Conservation (phyloP, 495 filamentous ascomycete species). For the Aspergillus sclerotiicarbonarius region DNA sequence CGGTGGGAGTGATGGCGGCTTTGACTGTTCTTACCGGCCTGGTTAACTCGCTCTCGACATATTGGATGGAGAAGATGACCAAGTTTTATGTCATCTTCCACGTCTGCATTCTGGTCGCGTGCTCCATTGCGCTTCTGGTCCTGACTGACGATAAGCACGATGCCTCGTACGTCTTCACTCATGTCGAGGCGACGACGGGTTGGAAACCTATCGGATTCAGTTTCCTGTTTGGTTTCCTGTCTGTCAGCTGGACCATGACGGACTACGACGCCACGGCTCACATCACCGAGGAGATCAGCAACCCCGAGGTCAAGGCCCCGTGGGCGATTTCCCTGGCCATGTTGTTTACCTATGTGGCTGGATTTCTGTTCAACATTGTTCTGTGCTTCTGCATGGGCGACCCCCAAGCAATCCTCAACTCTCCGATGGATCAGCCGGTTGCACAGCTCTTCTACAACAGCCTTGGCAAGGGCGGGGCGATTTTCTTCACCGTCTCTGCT, state of each 20-base stretch:
- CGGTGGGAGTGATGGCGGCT: conserved; percentile 60
- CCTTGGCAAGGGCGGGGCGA: conserved; percentile 55
- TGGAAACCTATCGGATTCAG: conserved; percentile 64
- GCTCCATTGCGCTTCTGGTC: conserved; percentile 58
- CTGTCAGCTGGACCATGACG: conserved; percentile 67
- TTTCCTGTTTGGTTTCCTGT: conserved; percentile 69
- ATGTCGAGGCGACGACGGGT: conserved; percentile 56
- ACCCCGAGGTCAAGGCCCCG: conserved; percentile 58
- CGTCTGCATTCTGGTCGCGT: conserved; percentile 54
- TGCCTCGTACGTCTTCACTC: conserved; percentile 61
- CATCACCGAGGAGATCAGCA: conserved; percentile 61
- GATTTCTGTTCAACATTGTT: conserved; percentile 63
- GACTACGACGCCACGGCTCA: conserved; percentile 57
- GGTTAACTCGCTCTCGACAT: conserved; percentile 60
- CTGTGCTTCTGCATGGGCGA: conserved; percentile 62
- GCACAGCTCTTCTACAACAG: conserved; percentile 64
- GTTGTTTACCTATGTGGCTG: conserved; percentile 59
- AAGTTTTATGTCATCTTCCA: conserved; percentile 66
- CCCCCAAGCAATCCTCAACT: conserved; percentile 40
- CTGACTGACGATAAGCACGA: conserved; percentile 58
- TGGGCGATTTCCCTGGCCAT: conserved; percentile 60
- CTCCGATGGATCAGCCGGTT: conserved; percentile 55
- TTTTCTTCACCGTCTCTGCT: conserved; percentile 59
- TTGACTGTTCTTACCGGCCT: conserved; percentile 53
- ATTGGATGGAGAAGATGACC: conserved; percentile 62